Base-by-base conservation (phyloP, 495 filamentous ascomycete species). In the Hypoxylon trugodes region DNA sequence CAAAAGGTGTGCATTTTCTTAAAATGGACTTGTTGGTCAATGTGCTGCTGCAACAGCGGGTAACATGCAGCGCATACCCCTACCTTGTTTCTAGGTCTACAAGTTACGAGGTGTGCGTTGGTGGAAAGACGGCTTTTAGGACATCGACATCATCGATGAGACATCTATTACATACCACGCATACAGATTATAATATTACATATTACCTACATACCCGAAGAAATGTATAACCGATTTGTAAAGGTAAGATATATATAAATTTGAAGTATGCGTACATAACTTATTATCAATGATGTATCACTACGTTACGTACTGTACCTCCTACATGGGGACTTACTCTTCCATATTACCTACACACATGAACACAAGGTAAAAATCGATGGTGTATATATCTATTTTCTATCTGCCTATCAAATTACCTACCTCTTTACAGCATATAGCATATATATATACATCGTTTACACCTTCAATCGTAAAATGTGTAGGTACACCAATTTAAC, bases 1-100 rank as follows among this genome's bases (percentile, higher is more conserved):
- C 35, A 30, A 49, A 45, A 35, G 43, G 59, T 36, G 59, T 62
- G n/a, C 50, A 43, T 62, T 55, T 62, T 43, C 21, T 61, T 41
- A 55, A 48, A 43, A 45, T 51, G 35, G 48, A 38, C n/a, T n/a
- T 32, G 47, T 25, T 61, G 40, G 48, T 22, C 37, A 49, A 22
- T 56, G n/a, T n/a, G 26, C 42, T 62, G 50, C 59, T 50, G 32
- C 9, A 21, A 42, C 16, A 48, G 51, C 59, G 49, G 41, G 51
- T 55, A 50, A 16, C 57, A 47, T 62, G 22, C 50, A 55, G 59
- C 51, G 45, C 43, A 36, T 59, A 42, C 41, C 36, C 21, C 36
- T 40, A 33, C 45, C 26, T 47, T 15, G 13, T 42, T 47, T 16
- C 37, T 10, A 33, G 32, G n/a, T 38, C 38, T 30, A 26, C 9